Percentiles rank a stretch among this genome's conserved stretches.
Evolutionary conservation across 306 rosid species (phyloP).

Genomic region (Vachellia collinsii): DNA sequence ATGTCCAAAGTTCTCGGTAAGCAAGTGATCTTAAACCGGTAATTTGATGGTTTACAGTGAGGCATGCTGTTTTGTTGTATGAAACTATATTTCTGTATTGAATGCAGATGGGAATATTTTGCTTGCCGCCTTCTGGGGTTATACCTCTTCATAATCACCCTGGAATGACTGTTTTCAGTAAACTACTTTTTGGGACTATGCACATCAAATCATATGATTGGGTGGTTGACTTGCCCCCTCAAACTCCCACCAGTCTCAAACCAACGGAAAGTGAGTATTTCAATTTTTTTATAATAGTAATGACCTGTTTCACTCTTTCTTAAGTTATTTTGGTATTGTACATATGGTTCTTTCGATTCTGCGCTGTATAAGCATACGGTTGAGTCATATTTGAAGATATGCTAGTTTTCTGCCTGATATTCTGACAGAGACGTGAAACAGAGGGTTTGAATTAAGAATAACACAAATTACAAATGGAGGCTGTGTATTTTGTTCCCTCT

Average conservation of each 20-base stretch:
- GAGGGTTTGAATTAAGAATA: background rate
- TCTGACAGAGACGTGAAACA: background rate
- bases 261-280: slow-evolving; percentile 57
- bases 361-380: background rate
- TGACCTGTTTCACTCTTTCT: slow-evolving; percentile 8
- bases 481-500: background rate
- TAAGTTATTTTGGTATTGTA: slow-evolving; percentile 7
- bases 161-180: slow-evolving; percentile 96
- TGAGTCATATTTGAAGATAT: background rate
- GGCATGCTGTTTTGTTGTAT: background rate
- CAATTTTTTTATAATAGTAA: background rate
- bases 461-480: slow-evolving; percentile 14
- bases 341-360: background rate
- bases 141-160: slow-evolving; percentile 98
- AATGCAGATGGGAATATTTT: slow-evolving; percentile 88
- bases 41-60: background rate
- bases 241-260: slow-evolving; percentile 43
- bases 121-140: slow-evolving; percentile 94
- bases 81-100: slow-evolving; percentile 10
- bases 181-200: slow-evolving; percentile 90
- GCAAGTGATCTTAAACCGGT: slow-evolving; percentile 5
- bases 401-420: background rate
- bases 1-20: slow-evolving; percentile 80
- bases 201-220: slow-evolving; percentile 96
- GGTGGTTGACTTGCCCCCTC: slow-evolving; percentile 57